Conservation (phyloP, 1,284 basidiomycete genomes). For the Erythrobasidium hasegawianum region DNA sequence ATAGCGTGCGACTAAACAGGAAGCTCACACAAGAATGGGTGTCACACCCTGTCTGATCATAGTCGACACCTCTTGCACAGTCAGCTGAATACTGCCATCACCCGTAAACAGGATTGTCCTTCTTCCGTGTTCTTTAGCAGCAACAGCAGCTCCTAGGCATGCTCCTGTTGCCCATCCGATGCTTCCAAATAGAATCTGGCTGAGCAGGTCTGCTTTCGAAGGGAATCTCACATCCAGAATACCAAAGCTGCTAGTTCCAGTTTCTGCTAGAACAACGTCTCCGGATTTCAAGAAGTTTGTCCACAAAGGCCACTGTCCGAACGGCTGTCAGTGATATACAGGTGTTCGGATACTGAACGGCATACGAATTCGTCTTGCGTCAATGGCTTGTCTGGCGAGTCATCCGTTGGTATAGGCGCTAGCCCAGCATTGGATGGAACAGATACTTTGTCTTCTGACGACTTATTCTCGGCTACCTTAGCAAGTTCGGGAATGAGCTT, state of each 20-base stretch:
- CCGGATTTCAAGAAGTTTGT: conserved; percentile 64
- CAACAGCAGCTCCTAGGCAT: conserved; percentile 67
- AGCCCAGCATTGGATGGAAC: conserved; percentile 22
- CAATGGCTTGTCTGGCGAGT: conserved; percentile 4
- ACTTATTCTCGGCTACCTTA: conserved; percentile 17
- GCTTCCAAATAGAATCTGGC: conserved; percentile 76
- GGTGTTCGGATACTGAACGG: background rate
- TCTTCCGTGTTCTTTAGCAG: conserved; percentile 53
- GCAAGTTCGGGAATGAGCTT: conserved; percentile 43
- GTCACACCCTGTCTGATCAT: conserved; percentile 65
- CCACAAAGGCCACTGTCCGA: conserved; percentile 75
- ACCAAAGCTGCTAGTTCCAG: conserved; percentile 59
- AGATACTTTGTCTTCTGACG: conserved; percentile 18
- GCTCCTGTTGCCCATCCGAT: conserved; percentile 81
- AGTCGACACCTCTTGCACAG: conserved; percentile 57
- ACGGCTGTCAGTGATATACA: conserved; percentile 60
- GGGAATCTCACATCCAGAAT: conserved; percentile 73
- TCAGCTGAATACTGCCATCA: conserved; percentile 54
- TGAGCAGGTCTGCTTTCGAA: conserved; percentile 60
- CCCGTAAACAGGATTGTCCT: conserved; percentile 62
- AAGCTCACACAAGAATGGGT: conserved; percentile 35
- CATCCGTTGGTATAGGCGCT: background rate
- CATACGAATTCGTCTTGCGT: conserved; percentile 32
- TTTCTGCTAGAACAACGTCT: conserved; percentile 61
- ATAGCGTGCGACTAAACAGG: background rate